Evolutionary conservation across 306 rosid genomes (phyloP).

Genomic region (Lithocarpus polystachyus): DNA sequence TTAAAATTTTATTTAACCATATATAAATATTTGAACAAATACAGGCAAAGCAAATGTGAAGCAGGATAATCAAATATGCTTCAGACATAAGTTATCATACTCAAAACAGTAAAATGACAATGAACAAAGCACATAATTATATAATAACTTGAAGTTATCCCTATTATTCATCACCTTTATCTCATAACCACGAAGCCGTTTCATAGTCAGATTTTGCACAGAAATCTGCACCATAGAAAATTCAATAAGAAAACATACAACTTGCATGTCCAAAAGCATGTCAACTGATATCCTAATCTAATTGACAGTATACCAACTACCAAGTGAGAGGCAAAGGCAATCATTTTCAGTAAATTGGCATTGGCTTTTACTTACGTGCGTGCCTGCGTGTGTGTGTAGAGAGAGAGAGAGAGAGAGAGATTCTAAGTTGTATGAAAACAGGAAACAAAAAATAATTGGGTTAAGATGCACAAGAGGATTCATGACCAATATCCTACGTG

Average conservation of each 20-base stretch:
- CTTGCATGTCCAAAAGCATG: conserved; percentile 3
- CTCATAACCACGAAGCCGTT: conserved; percentile 81
- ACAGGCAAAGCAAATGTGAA: not conserved
- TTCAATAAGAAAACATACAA: conserved; percentile 7
- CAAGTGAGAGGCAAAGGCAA: conserved; percentile 1
- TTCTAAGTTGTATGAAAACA: not conserved
- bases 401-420: conserved; percentile 2
- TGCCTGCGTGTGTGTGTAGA: not conserved
- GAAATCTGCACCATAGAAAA: conserved; percentile 52
- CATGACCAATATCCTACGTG: not conserved
- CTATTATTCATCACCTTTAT: conserved; percentile 56
- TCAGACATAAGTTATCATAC: too few species aligned
- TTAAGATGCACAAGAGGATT: not conserved
- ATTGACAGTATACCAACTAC: not conserved
- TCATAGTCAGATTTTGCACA: conserved; percentile 80
- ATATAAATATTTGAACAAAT: not conserved
- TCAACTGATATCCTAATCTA: not conserved
- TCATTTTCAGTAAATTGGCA: not conserved
- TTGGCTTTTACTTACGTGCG: conserved; percentile 1
- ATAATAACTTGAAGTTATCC: not conserved
- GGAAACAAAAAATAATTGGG: not conserved
- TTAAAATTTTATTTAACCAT: too few species aligned
- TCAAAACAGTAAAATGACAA: not conserved
- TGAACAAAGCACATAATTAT: not conserved
- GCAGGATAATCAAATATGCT: not conserved